Conservation (phyloP, 2,329 filamentous ascomycete species). For the Verticillium alfalfae region DNA sequence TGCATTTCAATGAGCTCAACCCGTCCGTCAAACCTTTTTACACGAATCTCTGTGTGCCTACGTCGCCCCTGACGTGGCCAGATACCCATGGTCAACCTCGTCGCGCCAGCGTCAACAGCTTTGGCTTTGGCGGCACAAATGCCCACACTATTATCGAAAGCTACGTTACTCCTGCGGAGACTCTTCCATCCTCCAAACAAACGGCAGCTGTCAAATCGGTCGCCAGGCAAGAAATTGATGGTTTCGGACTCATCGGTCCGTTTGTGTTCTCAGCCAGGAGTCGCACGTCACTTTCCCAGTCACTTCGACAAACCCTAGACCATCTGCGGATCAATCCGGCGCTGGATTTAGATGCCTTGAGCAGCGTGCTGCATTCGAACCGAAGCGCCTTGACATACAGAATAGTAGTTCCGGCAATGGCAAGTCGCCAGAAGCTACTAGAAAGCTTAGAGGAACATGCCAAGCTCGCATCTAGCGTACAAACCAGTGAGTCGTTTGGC, state of each 20-base stretch:
- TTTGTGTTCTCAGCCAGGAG: not conserved
- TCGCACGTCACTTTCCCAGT: not conserved
- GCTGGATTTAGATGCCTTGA: not conserved
- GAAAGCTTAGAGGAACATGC: not conserved
- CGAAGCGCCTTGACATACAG: not conserved
- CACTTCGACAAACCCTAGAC: not conserved
- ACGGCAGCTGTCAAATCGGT: not conserved
- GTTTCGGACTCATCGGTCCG: constrained; percentile 1
- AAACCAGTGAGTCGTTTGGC: not conserved
- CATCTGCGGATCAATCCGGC: constrained; percentile 26
- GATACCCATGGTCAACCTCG: not conserved
- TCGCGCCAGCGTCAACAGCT: constrained; percentile 3
- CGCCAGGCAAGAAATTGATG: not conserved
- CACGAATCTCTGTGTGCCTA: constrained; percentile 10
- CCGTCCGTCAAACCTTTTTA: constrained; percentile 18
- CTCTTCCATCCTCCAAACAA: not conserved
- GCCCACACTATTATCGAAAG: constrained; percentile 7
- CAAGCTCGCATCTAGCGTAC: not conserved
- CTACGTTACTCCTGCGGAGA: not conserved
- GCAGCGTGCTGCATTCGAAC: not conserved
- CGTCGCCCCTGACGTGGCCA: constrained; percentile 11
- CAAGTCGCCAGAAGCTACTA: not conserved
- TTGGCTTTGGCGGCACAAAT: constrained; percentile 9
- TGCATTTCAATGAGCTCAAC: constrained; percentile 21
- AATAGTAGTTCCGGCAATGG: not conserved